These are phyloP conservation scores for Tetradesmus lagerheimii DNA, from an alignment of 139 green algal genomes.

Conservation along the genomic window DNA sequence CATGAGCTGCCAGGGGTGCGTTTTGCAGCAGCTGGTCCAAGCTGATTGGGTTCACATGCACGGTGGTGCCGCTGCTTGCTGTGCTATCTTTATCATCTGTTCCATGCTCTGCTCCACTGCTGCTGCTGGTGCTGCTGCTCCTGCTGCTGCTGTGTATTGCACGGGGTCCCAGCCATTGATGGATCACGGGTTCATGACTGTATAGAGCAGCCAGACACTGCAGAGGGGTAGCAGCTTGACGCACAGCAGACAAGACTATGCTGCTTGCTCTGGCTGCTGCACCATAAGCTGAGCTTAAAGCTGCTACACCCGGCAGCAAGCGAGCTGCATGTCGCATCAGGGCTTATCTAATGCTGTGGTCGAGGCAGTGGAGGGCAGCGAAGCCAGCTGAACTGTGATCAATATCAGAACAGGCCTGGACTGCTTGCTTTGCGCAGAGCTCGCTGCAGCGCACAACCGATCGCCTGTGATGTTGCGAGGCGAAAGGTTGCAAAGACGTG, in stretches of 20 bases:
- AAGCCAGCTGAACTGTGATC: too few relatives aligned
- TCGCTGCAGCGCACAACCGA: too few relatives aligned
- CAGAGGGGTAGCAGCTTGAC: neutral
- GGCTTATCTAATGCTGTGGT: neutral
- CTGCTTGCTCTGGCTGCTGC: neutral
- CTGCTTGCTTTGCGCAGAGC: too few relatives aligned
- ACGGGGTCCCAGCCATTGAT: too few relatives aligned
- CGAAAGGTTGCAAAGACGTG: too few relatives aligned
- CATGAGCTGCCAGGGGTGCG: neutral
- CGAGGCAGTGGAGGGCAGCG: too few relatives aligned
- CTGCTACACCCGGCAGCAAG: neutral
- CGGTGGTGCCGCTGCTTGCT: neutral
- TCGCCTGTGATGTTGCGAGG: too few relatives aligned
- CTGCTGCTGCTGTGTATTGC: neutral
- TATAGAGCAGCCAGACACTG: too few relatives aligned
- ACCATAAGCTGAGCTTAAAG: neutral
- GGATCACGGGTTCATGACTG: too few relatives aligned
- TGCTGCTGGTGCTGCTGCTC: conserved; percentile 13
- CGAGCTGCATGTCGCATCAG: neutral
- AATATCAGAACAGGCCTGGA: too few relatives aligned
- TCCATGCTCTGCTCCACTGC: neutral
- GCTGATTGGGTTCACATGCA: neutral
- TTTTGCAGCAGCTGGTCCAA: conserved; percentile 2
- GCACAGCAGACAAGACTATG: neutral
- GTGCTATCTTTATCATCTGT: neutral